These are phyloP conservation scores for Alternaria atra DNA, from an alignment of 2,329 filamentous ascomycete species.

Conservation along the genomic window DNA sequence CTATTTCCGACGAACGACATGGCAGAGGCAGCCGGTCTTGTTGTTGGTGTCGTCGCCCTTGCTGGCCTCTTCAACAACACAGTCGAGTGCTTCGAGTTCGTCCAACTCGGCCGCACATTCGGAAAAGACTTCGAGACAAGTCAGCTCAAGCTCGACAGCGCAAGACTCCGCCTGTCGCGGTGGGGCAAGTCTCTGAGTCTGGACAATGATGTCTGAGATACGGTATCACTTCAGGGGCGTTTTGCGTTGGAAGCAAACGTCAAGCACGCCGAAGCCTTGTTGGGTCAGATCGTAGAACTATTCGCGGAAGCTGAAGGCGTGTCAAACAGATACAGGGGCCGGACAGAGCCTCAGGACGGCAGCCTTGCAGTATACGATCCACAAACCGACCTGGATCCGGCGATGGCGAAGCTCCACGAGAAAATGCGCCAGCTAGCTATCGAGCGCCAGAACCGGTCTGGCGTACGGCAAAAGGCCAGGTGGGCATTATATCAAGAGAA, in stretches of 20 bases:
- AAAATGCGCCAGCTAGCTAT: neutral
- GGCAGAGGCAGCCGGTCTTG: constrained; percentile 28
- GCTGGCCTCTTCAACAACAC: constrained; percentile 30
- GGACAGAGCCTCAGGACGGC: neutral
- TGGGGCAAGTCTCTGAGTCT: neutral
- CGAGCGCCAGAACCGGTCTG: neutral
- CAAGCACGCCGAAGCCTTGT: neutral
- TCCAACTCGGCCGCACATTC: constrained; percentile 30
- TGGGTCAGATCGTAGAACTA: neutral
- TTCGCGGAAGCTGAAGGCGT: neutral
- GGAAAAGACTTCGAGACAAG: constrained; percentile 27
- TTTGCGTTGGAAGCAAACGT: neutral
- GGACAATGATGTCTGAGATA: neutral
- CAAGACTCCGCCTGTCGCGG: neutral
- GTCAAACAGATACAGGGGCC: neutral
- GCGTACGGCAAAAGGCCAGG: neutral
- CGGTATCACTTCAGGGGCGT: neutral
- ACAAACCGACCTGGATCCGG: neutral
- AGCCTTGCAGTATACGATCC: neutral
- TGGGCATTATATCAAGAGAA: neutral
- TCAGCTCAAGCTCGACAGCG: neutral
- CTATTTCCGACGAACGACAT: no score
- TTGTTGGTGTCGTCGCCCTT: constrained; percentile 27
- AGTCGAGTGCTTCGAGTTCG: constrained; percentile 35
- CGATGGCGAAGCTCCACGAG: neutral